A percentile compares a stretch with the other conserved stretches of the same genome.
Evolutionary conservation across 2,329 filamentous ascomycete species (phyloP).

Genomic region (Stachybotrys echinatus): DNA sequence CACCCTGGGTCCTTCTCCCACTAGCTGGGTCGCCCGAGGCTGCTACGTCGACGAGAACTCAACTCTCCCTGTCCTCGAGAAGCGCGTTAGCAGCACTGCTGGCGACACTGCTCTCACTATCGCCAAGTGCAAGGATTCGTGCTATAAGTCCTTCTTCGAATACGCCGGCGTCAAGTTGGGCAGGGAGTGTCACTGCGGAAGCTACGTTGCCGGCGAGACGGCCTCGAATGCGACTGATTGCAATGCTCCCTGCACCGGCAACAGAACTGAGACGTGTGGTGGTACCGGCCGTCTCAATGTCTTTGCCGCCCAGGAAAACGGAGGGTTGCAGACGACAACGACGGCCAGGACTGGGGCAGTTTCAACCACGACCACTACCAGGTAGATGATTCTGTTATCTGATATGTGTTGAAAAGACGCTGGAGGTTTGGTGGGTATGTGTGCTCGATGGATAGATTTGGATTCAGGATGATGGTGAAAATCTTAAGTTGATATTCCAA

Average conservation of each 20-base stretch:
- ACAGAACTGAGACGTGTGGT: constrained; percentile 25
- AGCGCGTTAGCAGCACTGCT: constrained; percentile 18
- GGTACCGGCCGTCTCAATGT: constrained; percentile 24
- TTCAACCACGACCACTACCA: not conserved
- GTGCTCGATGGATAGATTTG: too few relatives aligned
- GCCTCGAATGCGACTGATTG: constrained; percentile 15
- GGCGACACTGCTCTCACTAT: constrained; percentile 21
- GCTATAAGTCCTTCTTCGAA: constrained; percentile 25
- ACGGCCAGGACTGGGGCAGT: not conserved
- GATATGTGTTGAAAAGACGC: too few relatives aligned
- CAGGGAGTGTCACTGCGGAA: constrained; percentile 35
- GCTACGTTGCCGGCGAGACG: constrained; percentile 15
- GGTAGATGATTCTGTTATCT: too few relatives aligned
- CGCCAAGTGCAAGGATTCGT: constrained; percentile 27
- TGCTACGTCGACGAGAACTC: constrained; percentile 32
- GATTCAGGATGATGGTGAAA: too few relatives aligned
- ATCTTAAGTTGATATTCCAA: too few relatives aligned
- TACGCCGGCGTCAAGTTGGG: constrained; percentile 33
- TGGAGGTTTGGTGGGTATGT: too few relatives aligned
- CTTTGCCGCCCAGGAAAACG: constrained; percentile 8
- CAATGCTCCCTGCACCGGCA: constrained; percentile 26
- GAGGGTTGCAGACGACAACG: not conserved
- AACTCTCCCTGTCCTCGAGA: constrained; percentile 20
- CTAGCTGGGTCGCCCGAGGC: constrained; percentile 21
- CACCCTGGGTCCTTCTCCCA: constrained; percentile 13